Evolutionary conservation across 75 land plant species (phyloP), one percentile per base, ranked within the genome.

Genomic region (Chamaecyparis obtusa): DNA sequence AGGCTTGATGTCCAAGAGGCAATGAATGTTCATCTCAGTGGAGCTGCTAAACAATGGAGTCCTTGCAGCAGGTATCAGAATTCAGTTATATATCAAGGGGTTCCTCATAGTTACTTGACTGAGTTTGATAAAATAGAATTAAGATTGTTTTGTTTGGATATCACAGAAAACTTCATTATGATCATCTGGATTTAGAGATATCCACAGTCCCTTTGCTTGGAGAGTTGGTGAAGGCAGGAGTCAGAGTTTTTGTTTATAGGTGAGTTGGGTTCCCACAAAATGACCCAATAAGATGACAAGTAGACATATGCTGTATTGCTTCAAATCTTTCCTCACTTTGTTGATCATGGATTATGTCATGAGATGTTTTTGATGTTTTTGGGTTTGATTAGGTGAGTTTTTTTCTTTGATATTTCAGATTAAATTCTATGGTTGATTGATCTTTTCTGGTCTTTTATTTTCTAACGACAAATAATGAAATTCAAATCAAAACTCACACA

Each of bases 1-100:
- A 83, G 88, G 69, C 88, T 67, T 7, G 92, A 91, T 67, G 93
- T 92, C 37, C 93, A 92, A 78, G 51, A 85, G 77, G 93, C 90
- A 35, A 88, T 92, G 60, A 88, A 92, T 57, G 86, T 90, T 71
- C 89, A 85, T 55, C 36, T 79, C 35, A 86, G 81, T 37, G 43
- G 24, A 9, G 56, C 79, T 35, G 54, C 87, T 37, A 64, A 88
- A 77, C 85, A 35, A 9, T 92, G 93, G 93, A 83, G 86, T 36
- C 75, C 87, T 27, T 92, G 93, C 90, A 92, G 91, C 84, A 71
- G 83, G 86, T 86, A 69, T 27, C 16, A 84, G 13, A 84, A 27
- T 33, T 83, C 84, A 35, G 3, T 35, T 19, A 10, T 3, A 33
- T 7, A 35, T 36, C 24, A 54, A n/a, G 15, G 9, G n/a, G 8